Base-by-base conservation (phyloP, 495 filamentous ascomycete species). In the Filosporella fistucella region DNA sequence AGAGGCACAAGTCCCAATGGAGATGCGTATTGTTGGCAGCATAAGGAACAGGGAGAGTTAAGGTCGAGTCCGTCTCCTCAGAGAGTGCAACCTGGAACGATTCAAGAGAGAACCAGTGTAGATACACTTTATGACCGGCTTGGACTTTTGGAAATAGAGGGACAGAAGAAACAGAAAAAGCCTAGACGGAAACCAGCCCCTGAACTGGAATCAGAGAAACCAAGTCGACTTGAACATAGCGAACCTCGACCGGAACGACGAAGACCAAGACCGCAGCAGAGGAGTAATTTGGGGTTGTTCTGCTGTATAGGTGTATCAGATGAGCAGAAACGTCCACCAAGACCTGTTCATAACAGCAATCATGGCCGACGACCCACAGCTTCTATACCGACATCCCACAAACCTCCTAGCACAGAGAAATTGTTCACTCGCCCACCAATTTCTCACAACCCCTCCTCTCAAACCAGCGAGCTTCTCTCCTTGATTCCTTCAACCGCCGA, bases 1-100 rank as follows among this genome's bases (percentile, higher is more conserved):
- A 32, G 42, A 45, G 24, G 14, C 22, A 26, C 40, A 20, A 52
- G 25, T 39, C 45, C 47, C 3, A 29, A 16, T 9, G 12, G n/a
- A 57, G 45, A 65, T 11, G 58, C 24, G 45, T 98, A 88, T 62
- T 98, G 93, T 73, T 94, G 88, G 84, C 86, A 94, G 59, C 93
- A 98, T 65, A 88, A 88, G 55, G 88, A 94, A 49, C 93, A 98
- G 63, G 88, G 88, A 17, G 64, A 54, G 37, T 65, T 71, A 0
- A 68, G 67, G 4, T 61, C 67, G 8, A 63, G 11, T 28, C 30
- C 34, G 11, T 54, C 36, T n/a, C 47, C 58, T 4, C 24, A 47
- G 35, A 40, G 51, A 10, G 7, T 16, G 6, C 33, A 48, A 21
- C 38, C 47, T 16, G 29, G 18, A 5, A 30, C 42, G 11, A 43